A percentile compares a stretch with the other conserved stretches of the same genome.
Conservation (phyloP, 2,329 filamentous ascomycete genomes). For the Eutypella sp. region DNA sequence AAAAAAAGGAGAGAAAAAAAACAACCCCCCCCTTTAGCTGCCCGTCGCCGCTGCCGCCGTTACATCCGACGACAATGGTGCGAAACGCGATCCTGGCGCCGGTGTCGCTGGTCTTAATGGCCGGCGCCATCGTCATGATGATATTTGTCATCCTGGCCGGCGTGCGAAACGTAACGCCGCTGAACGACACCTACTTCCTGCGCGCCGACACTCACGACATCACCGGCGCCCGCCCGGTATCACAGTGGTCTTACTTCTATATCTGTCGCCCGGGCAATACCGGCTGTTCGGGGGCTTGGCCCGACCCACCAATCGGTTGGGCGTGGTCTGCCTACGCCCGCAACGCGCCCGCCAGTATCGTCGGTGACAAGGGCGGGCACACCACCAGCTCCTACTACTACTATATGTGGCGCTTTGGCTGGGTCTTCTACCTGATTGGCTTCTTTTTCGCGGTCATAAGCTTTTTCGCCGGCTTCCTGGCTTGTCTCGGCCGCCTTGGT, state of each 20-base stretch:
- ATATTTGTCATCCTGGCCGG: conserved; percentile 57
- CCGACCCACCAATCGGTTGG: conserved; percentile 67
- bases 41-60: too few relatives aligned
- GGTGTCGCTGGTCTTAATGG: conserved; percentile 38
- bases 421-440: conserved; percentile 82
- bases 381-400: conserved; percentile 62
- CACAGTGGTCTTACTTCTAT: conserved; percentile 90
- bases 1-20: too few relatives aligned
- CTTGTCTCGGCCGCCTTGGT: conserved; percentile 66
- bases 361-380: conserved; percentile 47
- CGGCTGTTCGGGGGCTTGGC: conserved; percentile 58
- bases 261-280: conserved; percentile 63
- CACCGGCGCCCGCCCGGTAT: conserved; percentile 57
- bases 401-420: conserved; percentile 87
- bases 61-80: too few relatives aligned
- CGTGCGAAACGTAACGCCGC: conserved; percentile 43
- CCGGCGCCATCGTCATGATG: conserved; percentile 47
- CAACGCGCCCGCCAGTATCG: conserved; percentile 39
- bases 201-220: conserved; percentile 72
- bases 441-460: conserved; percentile 71
- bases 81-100: conserved; percentile 14
- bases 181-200: conserved; percentile 81
- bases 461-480: conserved; percentile 63
- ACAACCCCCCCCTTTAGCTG: too few relatives aligned
- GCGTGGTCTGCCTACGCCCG: conserved; percentile 52